Base-by-base conservation (phyloP, 73 alveolate genomes). In the Paramecium sexaurelia region DNA sequence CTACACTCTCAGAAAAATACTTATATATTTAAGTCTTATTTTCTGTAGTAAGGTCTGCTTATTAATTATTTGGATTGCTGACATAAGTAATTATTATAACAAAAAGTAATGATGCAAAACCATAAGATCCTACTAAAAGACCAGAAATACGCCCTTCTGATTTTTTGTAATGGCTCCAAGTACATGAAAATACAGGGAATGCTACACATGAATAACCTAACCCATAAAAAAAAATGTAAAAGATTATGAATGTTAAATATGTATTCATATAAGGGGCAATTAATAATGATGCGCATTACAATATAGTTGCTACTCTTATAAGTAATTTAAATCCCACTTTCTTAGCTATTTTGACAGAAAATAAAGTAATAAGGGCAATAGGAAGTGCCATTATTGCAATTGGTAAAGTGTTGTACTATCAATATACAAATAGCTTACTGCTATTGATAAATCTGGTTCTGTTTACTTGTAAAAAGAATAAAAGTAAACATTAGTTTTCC, bases 121-220 rank as follows among this genome's bases (percentile, higher is more conserved):
- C 90, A 78, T 36, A 78, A 3, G 55, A 20, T 37, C 90, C 90
- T 10, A 78, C 39, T 39, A 78, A 37, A 7, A 78, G 15, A 43
- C 90, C 90, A 26, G 90, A 41, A 3, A 78, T 29, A 15, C 55
- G 43, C 13, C 90, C 90, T 78, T 78, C 90, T 19, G 43, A 29
- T 41, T 43, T 26, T 8, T 78, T 78, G 19, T 1, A 78, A 43
- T 78, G 90, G 27, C 90, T 78, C 90, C 90, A 78, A 40, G 55
- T 7, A 17, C 68, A 43, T 13, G 90, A 37, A 22, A 78, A 26
- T 17, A 43, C 71, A 3, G 90, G 90, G 19, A 78, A 78, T 9
- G 90, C 90, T 0, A 40, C 32, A 13, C 33, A 9, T 22, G 90
- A 37, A 78, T 39, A 78, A 7, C 75, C 90, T 4, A 37, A 9